phyloP scores from a whole-genome alignment of 768 basidiomycete genomes.

The Xerocomellus amylosporus region DNA sequence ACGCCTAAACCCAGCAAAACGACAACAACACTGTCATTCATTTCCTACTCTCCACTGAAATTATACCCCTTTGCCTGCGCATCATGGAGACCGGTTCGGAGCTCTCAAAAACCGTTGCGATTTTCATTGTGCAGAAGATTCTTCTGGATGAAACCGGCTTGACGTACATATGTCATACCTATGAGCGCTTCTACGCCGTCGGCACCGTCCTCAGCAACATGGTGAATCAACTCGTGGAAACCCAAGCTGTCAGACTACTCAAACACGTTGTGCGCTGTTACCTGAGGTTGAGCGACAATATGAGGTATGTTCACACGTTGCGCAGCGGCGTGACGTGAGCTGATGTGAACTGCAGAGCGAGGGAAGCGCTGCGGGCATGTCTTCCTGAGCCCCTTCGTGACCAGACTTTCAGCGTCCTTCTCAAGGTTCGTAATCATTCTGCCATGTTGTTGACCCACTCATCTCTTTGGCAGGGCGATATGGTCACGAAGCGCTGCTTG shows the following conservation, averaged over 20 bases:
- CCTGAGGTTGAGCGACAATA: conserved; percentile 90
- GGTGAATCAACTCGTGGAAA: conserved; percentile 97
- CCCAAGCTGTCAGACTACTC: conserved; percentile 90
- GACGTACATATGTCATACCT: conserved; percentile 99
- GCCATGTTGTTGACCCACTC: conserved; percentile 4
- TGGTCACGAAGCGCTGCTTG: conserved; percentile 95
- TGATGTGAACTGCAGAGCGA: conserved; percentile 55
- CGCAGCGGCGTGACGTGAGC: conserved; percentile 1
- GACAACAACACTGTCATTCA: conserved; percentile 99
- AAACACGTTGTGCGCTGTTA: conserved; percentile 99
- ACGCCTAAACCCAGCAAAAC: conserved; percentile 72
- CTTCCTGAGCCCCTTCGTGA: conserved; percentile 94
- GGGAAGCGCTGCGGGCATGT: conserved; percentile 93
- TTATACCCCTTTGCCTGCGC: conserved; percentile 96
- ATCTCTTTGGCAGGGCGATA: conserved; percentile 67
- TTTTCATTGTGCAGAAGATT: conserved; percentile 99
- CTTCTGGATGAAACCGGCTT: conserved; percentile 95
- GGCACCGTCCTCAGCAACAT: conserved; percentile 98
- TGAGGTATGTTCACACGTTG: conserved; percentile 57
- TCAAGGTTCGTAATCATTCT: conserved; percentile 60
- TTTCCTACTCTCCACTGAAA: conserved; percentile 98
- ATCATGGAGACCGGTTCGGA: conserved; percentile 99
- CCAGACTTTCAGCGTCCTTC: conserved; percentile 84
- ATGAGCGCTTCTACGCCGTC: conserved; percentile 98
- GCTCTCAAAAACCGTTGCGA: conserved; percentile 97